These are phyloP conservation scores for Leccinum imitatum DNA, from an alignment of 768 basidiomycete genomes.

Conservation along the genomic window DNA sequence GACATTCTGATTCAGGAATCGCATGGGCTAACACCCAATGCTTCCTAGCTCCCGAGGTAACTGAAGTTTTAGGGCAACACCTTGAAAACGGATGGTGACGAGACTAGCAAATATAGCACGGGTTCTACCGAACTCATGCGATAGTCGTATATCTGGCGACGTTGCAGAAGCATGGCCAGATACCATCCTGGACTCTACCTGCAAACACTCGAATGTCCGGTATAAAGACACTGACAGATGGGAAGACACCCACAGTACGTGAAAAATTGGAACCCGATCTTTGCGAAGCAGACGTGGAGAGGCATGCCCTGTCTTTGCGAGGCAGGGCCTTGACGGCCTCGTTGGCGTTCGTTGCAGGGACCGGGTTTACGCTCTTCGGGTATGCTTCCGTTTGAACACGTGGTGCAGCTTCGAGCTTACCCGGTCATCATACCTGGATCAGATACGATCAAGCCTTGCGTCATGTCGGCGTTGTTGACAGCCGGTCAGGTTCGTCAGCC, in stretches of 20 bases:
- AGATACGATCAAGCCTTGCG: constrained; percentile 73
- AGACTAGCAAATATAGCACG: not conserved
- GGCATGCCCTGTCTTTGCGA: constrained; percentile 17
- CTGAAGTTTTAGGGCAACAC: no score
- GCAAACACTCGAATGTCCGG: constrained; percentile 1
- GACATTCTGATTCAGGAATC: no score
- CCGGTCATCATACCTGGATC: not conserved
- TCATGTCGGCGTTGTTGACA: constrained; percentile 65
- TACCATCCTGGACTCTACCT: not conserved
- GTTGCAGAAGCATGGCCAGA: not conserved
- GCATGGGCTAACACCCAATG: no score
- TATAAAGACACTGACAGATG: not conserved
- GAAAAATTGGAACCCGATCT: not conserved
- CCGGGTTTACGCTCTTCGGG: constrained; percentile 66
- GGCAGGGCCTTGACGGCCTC: constrained; percentile 46
- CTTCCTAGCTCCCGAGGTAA: no score
- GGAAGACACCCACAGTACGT: constrained; percentile 7
- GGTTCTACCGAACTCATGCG: constrained; percentile 8
- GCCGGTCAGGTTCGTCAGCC: constrained; percentile 44
- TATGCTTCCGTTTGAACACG: constrained; percentile 23
- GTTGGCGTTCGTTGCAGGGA: constrained; percentile 56
- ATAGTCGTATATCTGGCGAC: constrained; percentile 8
- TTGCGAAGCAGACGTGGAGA: constrained; percentile 13
- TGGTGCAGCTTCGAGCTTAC: not conserved
- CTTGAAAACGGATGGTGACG: no score